Base-by-base conservation (phyloP, 2,329 filamentous ascomycete genomes). In the Ceratocystis eucalypticola region DNA sequence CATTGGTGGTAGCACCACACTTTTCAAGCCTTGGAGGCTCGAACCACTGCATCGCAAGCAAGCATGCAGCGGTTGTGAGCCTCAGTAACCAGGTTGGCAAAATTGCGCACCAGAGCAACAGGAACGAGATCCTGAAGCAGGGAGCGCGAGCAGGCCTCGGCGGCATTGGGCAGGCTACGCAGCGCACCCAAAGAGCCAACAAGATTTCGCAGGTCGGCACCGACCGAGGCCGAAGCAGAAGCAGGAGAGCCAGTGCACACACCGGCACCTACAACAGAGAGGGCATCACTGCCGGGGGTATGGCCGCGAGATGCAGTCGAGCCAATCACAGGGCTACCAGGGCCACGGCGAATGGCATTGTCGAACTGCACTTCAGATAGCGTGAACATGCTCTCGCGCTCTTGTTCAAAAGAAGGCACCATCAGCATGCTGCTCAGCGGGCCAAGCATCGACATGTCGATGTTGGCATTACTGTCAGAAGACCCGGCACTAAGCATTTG, bases 91-190 rank as follows among this genome's bases (percentile, higher is more conserved):
- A 96, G 91, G 76, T 90, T 89, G 72, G 89, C 89, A 79, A 97
- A 97, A 74, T 93, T 91, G 71, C 87, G 85, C 65, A 99, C 91
- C 62, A 97, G 91, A 70, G 97, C 91, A 71, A 85, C 83, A 15
- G 94, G 92, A 71, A 97, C 92, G 76, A 92, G 89, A 73, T 96
- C 91, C 90, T 91, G 96, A 67, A 97, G 85, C 69, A 97, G 82
- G 69, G 91, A 96, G 67, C 93, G 84, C 44, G 92, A 95, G 78
- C 96, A 96, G 53, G 96, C 89, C 72, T 96, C 91, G 67, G 92
- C 89, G 61, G 87, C 88, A 63, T 90, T 90, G 72, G 81, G 80
- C 71, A 82, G 84, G 71, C 79, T 79, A 70, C 90, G 86, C 85
- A 96, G 90, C 59, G 84, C 86, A 63, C 88, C 85, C 61, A 96